phyloP scores from a whole-genome alignment of 257 asterid species.

The Nicotiana benthamiana region DNA sequence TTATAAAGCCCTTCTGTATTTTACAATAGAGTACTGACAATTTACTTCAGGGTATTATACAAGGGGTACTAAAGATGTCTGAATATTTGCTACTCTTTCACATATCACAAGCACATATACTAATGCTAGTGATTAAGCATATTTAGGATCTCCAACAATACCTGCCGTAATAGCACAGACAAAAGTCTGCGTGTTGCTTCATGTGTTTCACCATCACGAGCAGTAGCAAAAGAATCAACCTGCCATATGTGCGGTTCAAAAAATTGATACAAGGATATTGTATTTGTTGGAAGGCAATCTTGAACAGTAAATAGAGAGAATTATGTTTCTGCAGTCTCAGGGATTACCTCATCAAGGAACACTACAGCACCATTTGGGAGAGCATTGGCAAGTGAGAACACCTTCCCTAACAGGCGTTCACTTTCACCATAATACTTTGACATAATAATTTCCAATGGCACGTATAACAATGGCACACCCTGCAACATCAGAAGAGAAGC shows the following conservation, averaged over 20 bases:
- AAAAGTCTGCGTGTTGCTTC: conserved; percentile 90
- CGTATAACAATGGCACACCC: conserved; percentile 83
- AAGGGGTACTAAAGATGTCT: background rate
- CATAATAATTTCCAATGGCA: conserved; percentile 89
- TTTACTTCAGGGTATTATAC: background rate
- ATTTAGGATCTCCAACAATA: conserved; percentile 12
- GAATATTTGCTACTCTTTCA: background rate
- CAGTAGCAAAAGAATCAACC: conserved; percentile 93
- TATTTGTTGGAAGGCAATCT: background rate
- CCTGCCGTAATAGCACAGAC: conserved; percentile 91
- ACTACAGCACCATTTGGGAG: conserved; percentile 73
- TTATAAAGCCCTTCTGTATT: background rate
- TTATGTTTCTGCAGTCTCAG: background rate
- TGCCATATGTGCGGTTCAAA: conserved; percentile 15
- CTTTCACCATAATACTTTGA: conserved; percentile 96
- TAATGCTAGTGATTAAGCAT: background rate
- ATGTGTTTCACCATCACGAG: conserved; percentile 89
- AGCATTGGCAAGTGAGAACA: conserved; percentile 84
- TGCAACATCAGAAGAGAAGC: conserved; percentile 24
- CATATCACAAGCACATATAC: background rate
- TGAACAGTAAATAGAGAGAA: background rate
- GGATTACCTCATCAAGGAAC: conserved; percentile 87
- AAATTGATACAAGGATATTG: background rate
- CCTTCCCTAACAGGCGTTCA: conserved; percentile 85
- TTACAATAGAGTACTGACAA: background rate